These are phyloP conservation scores for Monoraphidium neglectum DNA, from an alignment of 139 green algal species.

Conservation along the genomic window DNA sequence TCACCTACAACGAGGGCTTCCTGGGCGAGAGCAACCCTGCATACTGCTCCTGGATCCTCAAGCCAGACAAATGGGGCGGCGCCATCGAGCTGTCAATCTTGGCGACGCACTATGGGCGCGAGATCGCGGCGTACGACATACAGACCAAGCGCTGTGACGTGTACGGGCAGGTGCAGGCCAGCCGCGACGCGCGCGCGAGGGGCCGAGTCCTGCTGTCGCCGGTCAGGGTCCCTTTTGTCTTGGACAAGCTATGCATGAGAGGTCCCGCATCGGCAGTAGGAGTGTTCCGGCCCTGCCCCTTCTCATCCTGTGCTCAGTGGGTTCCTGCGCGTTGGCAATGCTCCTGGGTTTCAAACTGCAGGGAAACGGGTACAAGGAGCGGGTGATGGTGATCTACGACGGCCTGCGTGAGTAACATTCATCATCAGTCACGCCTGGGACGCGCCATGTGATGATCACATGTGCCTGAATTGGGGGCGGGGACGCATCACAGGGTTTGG, in stretches of 20 bases:
- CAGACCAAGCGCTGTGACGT: constrained; percentile 81
- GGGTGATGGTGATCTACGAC: constrained; percentile 72
- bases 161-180: constrained; percentile 57
- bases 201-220: no score
- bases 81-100: constrained; percentile 97
- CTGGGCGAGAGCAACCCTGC: constrained; percentile 66
- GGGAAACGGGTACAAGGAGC: constrained; percentile 45
- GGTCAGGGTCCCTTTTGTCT: no score
- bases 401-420: constrained; percentile 46
- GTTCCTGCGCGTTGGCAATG: neutral
- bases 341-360: neutral
- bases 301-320: no score
- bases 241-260: no score
- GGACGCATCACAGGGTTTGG: no score
- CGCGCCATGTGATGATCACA: no score
- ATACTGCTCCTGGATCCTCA: constrained; percentile 64
- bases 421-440: no score
- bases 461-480: no score
- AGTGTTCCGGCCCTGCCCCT: no score
- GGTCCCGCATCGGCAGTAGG: no score
- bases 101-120: constrained; percentile 56
- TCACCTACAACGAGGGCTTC: constrained; percentile 81
- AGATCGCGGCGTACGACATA: constrained; percentile 96
- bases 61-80: constrained; percentile 78
- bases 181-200: no score